These are phyloP conservation scores for Fraxinus velutina DNA, from an alignment of 305 asterid genomes.

Conservation along the genomic window DNA sequence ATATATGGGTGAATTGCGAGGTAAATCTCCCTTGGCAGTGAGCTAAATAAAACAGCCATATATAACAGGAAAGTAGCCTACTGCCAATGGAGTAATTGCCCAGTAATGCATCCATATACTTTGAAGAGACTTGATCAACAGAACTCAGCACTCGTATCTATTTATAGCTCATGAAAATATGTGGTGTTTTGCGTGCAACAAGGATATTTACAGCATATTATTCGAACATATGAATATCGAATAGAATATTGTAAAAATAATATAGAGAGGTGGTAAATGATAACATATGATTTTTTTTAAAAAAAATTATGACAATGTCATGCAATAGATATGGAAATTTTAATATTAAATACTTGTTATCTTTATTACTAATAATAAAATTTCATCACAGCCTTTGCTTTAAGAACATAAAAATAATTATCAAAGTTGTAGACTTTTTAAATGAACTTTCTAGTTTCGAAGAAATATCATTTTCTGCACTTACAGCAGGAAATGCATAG, in stretches of 20 bases:
- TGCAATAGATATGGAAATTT: background rate
- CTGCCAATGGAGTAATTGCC: slow-evolving; percentile 20
- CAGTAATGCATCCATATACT: slow-evolving; percentile 16
- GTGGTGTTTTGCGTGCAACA: background rate
- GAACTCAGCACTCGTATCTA: background rate
- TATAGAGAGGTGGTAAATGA: background rate
- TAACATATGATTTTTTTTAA: background rate
- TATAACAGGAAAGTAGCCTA: background rate
- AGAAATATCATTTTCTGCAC: no score
- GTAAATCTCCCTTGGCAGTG: slow-evolving; percentile 26
- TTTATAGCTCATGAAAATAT: background rate
- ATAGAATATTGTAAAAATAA: no score
- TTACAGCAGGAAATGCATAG: no score
- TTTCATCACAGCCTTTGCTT: background rate
- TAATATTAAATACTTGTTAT: background rate
- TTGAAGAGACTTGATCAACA: background rate
- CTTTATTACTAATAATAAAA: no score
- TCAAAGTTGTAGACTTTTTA: background rate
- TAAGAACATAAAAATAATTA: background rate
- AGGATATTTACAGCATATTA: background rate
- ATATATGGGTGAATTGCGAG: slow-evolving; percentile 15
- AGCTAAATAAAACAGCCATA: background rate
- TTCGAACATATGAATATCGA: no score
- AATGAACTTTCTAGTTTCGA: background rate
- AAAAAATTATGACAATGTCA: no score